Evolutionary conservation across 1,284 basidiomycete genomes (phyloP).

Genomic region (Garcileccinum viscosum): DNA sequence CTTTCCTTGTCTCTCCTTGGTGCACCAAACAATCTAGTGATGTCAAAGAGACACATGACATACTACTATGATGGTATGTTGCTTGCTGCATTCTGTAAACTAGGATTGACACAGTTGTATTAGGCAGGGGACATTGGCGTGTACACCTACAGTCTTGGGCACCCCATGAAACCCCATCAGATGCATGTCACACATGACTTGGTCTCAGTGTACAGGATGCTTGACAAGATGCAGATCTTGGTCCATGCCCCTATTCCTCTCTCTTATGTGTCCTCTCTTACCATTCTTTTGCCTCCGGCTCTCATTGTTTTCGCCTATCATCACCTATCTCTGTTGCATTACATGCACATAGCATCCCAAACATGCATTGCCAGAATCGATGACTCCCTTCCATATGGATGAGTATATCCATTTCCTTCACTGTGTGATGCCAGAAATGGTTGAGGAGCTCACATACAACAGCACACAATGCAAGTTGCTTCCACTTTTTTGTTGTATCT

Average conservation of each 20-base stretch:
- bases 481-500: neutral
- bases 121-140: conserved; percentile 77
- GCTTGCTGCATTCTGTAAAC: neutral
- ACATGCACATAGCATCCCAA: conserved; percentile 67
- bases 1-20: no score
- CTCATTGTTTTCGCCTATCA: neutral
- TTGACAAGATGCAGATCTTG: conserved; percentile 82
- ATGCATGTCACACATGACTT: conserved; percentile 94
- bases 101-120: neutral
- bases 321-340: neutral
- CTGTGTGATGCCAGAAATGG: conserved; percentile 88
- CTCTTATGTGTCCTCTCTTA: neutral
- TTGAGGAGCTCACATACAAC: conserved; percentile 82
- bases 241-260: neutral
- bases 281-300: neutral
- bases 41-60: conserved; percentile 64
- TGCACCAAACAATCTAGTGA: conserved; percentile 32
- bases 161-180: conserved; percentile 95
- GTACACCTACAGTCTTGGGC: conserved; percentile 86
- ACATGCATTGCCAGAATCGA: conserved; percentile 80
- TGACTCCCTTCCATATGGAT: conserved; percentile 96
- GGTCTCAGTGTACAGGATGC: conserved; percentile 88
- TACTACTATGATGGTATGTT: conserved; percentile 67
- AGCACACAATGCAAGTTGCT: conserved; percentile 79
- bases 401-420: conserved; percentile 95